phyloP scores from a whole-genome alignment of 2,329 filamentous ascomycete species.

The Neophaeococcomyces aloes region DNA sequence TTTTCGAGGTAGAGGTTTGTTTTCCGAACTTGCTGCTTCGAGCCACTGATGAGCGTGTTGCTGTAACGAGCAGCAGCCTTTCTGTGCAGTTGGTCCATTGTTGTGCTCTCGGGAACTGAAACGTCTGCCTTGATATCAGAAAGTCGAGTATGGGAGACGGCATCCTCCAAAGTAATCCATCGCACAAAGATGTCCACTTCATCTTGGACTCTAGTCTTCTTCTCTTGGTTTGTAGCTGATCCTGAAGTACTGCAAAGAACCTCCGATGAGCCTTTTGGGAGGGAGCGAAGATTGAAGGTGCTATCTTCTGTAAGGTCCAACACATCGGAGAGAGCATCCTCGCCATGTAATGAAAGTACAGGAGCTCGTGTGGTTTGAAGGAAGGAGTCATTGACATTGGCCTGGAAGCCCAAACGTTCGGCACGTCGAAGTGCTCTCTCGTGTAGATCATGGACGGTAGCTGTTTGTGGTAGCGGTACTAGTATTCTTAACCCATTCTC shows the following conservation, averaged over 20 bases:
- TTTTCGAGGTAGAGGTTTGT: constrained; percentile 12
- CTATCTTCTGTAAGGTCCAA: constrained; percentile 1
- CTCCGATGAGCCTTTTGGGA: background rate
- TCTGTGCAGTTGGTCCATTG: background rate
- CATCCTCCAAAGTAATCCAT: constrained; percentile 6
- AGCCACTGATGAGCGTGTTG: no score
- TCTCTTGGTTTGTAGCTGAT: background rate
- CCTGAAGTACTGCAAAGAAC: background rate
- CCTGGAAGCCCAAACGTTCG: constrained; percentile 3
- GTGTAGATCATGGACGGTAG: constrained; percentile 4
- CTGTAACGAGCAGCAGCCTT: background rate
- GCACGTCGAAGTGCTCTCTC: constrained; percentile 4
- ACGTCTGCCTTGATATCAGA: background rate
- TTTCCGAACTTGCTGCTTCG: constrained; percentile 7
- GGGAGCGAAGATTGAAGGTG: constrained; percentile 1
- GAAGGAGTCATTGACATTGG: background rate
- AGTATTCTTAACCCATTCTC: background rate
- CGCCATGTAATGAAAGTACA: background rate
- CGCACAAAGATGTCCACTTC: constrained; percentile 1
- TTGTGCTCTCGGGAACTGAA: background rate
- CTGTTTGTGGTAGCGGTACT: background rate
- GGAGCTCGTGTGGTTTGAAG: constrained; percentile 2
- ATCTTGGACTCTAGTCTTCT: background rate
- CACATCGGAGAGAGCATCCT: constrained; percentile 2
- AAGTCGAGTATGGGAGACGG: constrained; percentile 1